phyloP scores from a whole-genome alignment of 441 rosid species.

The Populus hybrid region DNA sequence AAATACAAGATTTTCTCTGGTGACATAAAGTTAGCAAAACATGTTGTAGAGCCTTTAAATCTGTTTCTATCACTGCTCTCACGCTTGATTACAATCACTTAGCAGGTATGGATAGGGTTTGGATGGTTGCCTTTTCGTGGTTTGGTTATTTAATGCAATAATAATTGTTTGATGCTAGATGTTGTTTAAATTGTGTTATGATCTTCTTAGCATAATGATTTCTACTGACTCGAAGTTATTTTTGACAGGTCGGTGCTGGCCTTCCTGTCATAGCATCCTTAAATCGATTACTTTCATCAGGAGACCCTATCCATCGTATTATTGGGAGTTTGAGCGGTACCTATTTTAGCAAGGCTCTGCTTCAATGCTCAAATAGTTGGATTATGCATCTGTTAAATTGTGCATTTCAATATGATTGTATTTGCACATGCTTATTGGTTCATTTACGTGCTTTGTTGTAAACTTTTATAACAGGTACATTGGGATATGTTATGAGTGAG shows the following conservation, averaged over 20 bases:
- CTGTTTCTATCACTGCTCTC: not conserved
- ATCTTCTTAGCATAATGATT: conserved; percentile 11
- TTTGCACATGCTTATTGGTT: conserved; percentile 3
- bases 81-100: not conserved
- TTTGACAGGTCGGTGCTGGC: conserved; percentile 87
- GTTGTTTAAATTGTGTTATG: not conserved
- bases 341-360: conserved; percentile 14
- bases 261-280: conserved; percentile 88
- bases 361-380: conserved; percentile 11
- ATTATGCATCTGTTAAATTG: conserved; percentile 1
- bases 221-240: conserved; percentile 22
- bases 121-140: not conserved
- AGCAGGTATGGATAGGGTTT: not conserved
- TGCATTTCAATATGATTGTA: not conserved
- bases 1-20: not conserved
- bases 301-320: conserved; percentile 67
- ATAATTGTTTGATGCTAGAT: not conserved
- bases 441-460: conserved; percentile 10
- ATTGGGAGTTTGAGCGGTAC: conserved; percentile 95
- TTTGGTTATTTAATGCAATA: conserved; percentile 1
- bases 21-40: not conserved
- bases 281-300: conserved; percentile 79
- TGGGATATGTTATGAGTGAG: conserved; percentile 98
- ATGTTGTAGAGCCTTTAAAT: not conserved
- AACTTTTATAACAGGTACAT: conserved; percentile 53